Evolutionary conservation across 2,329 filamentous ascomycete species (phyloP).

Genomic region (Pseudopyricularia cyperi): DNA sequence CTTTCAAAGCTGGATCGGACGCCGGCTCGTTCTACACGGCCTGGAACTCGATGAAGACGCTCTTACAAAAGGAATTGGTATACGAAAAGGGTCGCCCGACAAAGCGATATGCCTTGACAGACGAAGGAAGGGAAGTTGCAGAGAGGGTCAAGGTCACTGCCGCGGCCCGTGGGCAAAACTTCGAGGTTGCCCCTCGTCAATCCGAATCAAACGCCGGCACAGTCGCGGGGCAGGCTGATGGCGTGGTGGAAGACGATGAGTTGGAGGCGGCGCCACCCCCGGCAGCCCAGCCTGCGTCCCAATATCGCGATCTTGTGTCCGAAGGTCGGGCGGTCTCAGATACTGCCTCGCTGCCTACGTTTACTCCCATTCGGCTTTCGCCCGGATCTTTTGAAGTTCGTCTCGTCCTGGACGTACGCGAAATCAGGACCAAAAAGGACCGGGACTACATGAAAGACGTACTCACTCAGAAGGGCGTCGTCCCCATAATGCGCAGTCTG

Average conservation of each 20-base stretch:
- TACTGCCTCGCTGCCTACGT: constrained; percentile 24
- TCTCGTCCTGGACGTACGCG: constrained; percentile 61
- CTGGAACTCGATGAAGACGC: constrained; percentile 71
- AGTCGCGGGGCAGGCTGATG: neutral
- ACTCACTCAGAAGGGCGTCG: constrained; percentile 51
- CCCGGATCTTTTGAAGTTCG: constrained; percentile 59
- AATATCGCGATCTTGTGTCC: constrained; percentile 25
- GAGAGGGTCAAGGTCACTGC: constrained; percentile 42
- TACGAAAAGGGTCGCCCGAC: constrained; percentile 56
- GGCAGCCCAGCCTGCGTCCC: constrained; percentile 1
- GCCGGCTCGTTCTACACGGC: constrained; percentile 63
- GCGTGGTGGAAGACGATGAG: constrained; percentile 1
- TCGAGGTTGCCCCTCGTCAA: neutral
- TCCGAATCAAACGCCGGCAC: no score
- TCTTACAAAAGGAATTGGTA: constrained; percentile 61
- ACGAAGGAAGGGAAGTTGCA: constrained; percentile 67
- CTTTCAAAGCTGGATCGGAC: constrained; percentile 55
- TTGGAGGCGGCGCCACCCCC: neutral
- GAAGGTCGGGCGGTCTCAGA: constrained; percentile 19
- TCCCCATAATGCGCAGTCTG: constrained; percentile 52
- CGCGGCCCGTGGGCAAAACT: constrained; percentile 3
- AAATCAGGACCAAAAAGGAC: constrained; percentile 59
- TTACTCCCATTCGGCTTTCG: constrained; percentile 47
- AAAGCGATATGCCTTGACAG: constrained; percentile 57
- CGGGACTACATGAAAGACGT: constrained; percentile 67